A percentile compares a stretch with the other conserved stretches of the same genome.
These are phyloP conservation scores for Barnettozyma sp. DNA, from an alignment of 805 yeast species.

Conservation along the genomic window DNA sequence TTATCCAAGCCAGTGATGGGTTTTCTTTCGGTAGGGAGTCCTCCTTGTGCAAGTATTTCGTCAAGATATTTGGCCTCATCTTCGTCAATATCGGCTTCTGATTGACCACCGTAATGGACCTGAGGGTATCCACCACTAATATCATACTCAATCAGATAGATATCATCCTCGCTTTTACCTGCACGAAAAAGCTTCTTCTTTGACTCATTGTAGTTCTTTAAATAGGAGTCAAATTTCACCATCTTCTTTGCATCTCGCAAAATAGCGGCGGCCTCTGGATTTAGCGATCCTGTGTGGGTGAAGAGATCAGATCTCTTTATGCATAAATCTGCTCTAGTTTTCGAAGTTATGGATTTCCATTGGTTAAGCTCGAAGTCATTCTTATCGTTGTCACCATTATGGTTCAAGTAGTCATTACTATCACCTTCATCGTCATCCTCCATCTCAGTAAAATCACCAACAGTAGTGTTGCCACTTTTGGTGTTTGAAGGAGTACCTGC, in stretches of 20 bases:
- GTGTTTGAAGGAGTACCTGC: background rate
- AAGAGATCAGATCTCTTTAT: constrained; percentile 61
- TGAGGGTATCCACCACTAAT: constrained; percentile 75
- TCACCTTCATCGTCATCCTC: constrained; percentile 33
- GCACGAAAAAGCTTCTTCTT: constrained; percentile 27
- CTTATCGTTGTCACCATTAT: constrained; percentile 52
- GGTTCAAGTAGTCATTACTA: constrained; percentile 33
- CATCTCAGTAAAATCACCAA: constrained; percentile 19
- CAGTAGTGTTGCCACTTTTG: background rate
- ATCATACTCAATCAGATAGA: constrained; percentile 76
- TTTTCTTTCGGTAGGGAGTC: constrained; percentile 29
- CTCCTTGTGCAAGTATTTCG: constrained; percentile 30
- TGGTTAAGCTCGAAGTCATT: constrained; percentile 71
- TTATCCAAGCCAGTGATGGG: constrained; percentile 55
- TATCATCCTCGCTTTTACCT: constrained; percentile 31
- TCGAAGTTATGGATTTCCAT: constrained; percentile 81
- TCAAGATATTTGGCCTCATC: constrained; percentile 40
- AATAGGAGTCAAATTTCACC: constrained; percentile 42
- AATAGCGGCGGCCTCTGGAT: constrained; percentile 62
- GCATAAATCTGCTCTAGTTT: constrained; percentile 70
- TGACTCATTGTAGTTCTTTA: constrained; percentile 26
- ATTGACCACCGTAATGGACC: constrained; percentile 45
- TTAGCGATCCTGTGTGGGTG: constrained; percentile 43
- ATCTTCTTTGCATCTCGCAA: constrained; percentile 60
- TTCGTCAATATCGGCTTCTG: constrained; percentile 38